phyloP scores from a whole-genome alignment of 495 filamentous ascomycete species.

The Rusavskia elegans region DNA sequence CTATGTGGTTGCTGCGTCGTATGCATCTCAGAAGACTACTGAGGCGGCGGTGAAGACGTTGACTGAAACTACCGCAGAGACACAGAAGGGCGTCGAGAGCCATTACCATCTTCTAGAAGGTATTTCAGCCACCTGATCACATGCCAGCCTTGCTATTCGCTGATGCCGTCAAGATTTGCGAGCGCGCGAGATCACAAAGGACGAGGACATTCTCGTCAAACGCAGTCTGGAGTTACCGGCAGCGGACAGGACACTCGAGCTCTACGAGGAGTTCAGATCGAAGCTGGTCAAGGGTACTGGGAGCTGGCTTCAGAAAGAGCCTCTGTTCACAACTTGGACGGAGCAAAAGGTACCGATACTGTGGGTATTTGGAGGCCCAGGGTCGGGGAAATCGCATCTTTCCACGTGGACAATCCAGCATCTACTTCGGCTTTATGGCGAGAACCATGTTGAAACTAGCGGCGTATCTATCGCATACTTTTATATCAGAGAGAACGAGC shows the following conservation, averaged over 20 bases:
- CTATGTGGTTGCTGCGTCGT: constrained; percentile 17
- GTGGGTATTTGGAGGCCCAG: constrained; percentile 19
- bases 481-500: too few species aligned
- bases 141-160: too few species aligned
- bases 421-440: too few species aligned
- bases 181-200: too few species aligned
- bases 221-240: constrained; percentile 6
- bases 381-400: constrained; percentile 21
- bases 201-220: constrained; percentile 2
- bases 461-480: too few species aligned
- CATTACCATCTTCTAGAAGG: too few species aligned
- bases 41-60: constrained; percentile 2
- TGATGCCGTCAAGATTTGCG: too few species aligned
- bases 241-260: constrained; percentile 11
- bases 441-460: too few species aligned
- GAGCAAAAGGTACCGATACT: constrained; percentile 14
- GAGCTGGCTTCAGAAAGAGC: constrained; percentile 19
- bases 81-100: too few species aligned
- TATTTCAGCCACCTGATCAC: too few species aligned
- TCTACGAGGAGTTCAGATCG: constrained; percentile 13
- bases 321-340: constrained; percentile 16
- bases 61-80: neutral
- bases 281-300: constrained; percentile 17
- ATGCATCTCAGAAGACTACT: constrained; percentile 10
- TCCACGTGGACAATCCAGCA: constrained; percentile 12